Evolutionary conservation across 371 early-diverging fungal genomes (phyloP).

Genomic region (Dichotomocladium elegans): DNA sequence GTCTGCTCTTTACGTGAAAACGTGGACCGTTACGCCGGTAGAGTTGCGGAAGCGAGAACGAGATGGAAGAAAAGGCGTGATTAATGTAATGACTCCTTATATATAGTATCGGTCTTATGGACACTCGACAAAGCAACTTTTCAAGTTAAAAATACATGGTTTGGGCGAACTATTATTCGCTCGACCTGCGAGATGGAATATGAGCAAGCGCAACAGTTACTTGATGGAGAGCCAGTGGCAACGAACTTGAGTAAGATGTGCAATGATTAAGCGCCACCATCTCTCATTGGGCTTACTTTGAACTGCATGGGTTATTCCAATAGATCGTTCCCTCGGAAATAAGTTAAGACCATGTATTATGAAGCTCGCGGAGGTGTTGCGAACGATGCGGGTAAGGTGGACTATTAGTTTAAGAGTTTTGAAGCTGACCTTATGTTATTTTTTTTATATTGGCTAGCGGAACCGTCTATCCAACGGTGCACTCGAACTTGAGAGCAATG

Average conservation of each 20-base stretch:
- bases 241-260: conserved; percentile 43
- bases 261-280: too few species aligned
- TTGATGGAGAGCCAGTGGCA: conserved; percentile 60
- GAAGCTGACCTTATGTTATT: background rate
- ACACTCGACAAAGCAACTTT: conserved; percentile 49
- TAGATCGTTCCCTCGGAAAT: conserved; percentile 41
- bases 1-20: conserved; percentile 83
- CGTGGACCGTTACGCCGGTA: conserved; percentile 76
- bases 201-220: conserved; percentile 88
- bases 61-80: background rate
- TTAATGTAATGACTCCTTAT: background rate
- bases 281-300: background rate
- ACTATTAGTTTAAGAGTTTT: background rate
- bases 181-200: conserved; percentile 84
- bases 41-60: too few species aligned
- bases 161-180: conserved; percentile 81
- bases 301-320: background rate
- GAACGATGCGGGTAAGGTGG: conserved; percentile 44
- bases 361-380: conserved; percentile 55
- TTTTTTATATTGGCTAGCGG: conserved; percentile 22
- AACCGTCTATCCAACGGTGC: conserved; percentile 63
- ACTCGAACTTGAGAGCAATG: conserved; percentile 69
- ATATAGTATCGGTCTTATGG: conserved; percentile 75
- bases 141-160: conserved; percentile 58
- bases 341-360: conserved; percentile 45